Conservation (phyloP, 164 flowering plant species). For the Magnolia kwangsiensis region DNA sequence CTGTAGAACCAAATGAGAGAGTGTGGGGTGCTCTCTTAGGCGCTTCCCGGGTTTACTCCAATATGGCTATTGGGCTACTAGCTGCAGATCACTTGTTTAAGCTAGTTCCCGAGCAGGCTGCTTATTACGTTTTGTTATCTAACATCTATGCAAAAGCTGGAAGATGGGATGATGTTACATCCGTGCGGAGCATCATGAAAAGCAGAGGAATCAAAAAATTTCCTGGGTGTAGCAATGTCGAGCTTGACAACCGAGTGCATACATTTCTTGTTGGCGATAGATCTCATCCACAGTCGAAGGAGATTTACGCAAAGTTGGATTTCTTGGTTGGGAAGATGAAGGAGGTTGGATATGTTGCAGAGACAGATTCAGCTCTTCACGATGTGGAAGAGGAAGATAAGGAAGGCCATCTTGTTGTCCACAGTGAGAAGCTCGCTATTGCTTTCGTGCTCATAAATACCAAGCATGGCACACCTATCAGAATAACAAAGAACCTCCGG, state of each 20-base stretch:
- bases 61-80: slow-evolving; percentile 11
- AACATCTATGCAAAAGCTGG: slow-evolving; percentile 23
- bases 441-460: slow-evolving; percentile 15
- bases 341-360: slow-evolving; percentile 15
- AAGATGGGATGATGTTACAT: slow-evolving; percentile 19
- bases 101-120: slow-evolving; percentile 19
- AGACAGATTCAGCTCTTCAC: slow-evolving; percentile 18
- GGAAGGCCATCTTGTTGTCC: slow-evolving; percentile 16
- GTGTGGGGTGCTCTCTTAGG: slow-evolving; percentile 23
- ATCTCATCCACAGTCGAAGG: slow-evolving; percentile 19
- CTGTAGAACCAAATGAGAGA: slow-evolving; percentile 17
- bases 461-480: slow-evolving; percentile 9
- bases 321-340: slow-evolving; percentile 14
- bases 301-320: slow-evolving; percentile 16
- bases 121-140: slow-evolving; percentile 18
- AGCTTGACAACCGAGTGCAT: slow-evolving; percentile 12
- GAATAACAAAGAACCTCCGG: slow-evolving; percentile 19
- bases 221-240: slow-evolving; percentile 21
- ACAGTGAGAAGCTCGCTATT: slow-evolving; percentile 18
- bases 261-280: slow-evolving; percentile 22
- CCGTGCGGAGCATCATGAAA: slow-evolving; percentile 18
- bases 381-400: slow-evolving; percentile 22
- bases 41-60: slow-evolving; percentile 18
- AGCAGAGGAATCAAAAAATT: slow-evolving; percentile 14
- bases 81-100: slow-evolving; percentile 21